These are phyloP conservation scores for Coccomyxa subellipsoidea DNA, from an alignment of 163 green algal genomes.

Conservation along the genomic window DNA sequence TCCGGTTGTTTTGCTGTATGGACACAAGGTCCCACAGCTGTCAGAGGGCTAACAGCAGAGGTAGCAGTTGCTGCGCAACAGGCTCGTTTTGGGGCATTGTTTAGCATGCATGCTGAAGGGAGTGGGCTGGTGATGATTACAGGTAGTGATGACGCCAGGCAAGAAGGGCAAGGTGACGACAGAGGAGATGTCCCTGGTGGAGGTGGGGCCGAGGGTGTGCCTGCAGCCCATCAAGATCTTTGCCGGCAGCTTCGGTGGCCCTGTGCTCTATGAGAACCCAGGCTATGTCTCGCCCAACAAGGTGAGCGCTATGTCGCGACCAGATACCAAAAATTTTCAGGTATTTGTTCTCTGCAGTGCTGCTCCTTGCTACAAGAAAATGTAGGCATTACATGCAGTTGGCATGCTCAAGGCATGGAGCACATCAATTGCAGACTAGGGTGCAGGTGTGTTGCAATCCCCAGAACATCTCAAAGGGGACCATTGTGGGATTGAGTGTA, in stretches of 20 bases:
- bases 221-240: constrained; percentile 96
- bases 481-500: no score
- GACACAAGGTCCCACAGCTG: no score
- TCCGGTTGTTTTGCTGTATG: no score
- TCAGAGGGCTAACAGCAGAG: no score
- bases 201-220: constrained; percentile 88
- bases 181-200: constrained; percentile 70
- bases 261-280: constrained; percentile 93
- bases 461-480: no score
- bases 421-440: background rate
- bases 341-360: no score
- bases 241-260: constrained; percentile 84
- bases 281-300: constrained; percentile 92
- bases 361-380: background rate
- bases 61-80: no score
- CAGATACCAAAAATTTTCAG: no score
- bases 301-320: no score
- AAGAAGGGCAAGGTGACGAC: constrained; percentile 63
- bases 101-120: background rate
- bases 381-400: background rate
- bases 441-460: no score
- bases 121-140: background rate
- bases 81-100: background rate
- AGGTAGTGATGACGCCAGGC: constrained; percentile 69
- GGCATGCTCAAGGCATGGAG: no score